phyloP scores from a whole-genome alignment of 148 eudicot genomes.

The Beta vulgaris region DNA sequence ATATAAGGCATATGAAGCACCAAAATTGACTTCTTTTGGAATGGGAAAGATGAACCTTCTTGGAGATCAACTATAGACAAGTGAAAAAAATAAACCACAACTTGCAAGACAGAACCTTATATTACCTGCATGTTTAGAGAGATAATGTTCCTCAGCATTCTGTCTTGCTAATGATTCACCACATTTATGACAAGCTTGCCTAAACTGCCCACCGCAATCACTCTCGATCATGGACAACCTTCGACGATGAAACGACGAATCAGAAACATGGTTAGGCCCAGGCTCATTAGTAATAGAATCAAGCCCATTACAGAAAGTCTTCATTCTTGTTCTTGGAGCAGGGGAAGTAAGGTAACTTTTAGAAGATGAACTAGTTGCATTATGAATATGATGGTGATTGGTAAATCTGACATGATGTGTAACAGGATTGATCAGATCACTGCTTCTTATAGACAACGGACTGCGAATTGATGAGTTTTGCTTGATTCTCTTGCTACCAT shows the following conservation, averaged over 20 bases:
- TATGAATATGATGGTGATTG: slow-evolving; percentile 15
- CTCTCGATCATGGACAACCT: slow-evolving; percentile 24
- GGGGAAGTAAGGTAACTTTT: slow-evolving; percentile 29
- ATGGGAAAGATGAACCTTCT: not conserved
- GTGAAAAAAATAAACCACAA: not conserved
- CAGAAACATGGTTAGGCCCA: not conserved
- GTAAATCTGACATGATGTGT: slow-evolving; percentile 47
- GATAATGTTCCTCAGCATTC: slow-evolving; percentile 60
- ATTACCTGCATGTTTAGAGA: slow-evolving; percentile 72
- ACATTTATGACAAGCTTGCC: slow-evolving; percentile 41
- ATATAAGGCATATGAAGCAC: too few relatives aligned
- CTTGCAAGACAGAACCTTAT: not conserved
- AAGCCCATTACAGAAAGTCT: slow-evolving; percentile 16
- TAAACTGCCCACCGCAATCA: slow-evolving; percentile 24
- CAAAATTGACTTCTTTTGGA: too few relatives aligned
- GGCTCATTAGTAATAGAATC: slow-evolving; percentile 20
- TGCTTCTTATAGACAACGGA: slow-evolving; percentile 53
- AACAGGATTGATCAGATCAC: slow-evolving; percentile 57
- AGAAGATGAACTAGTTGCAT: slow-evolving; percentile 30
- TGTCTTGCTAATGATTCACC: slow-evolving; percentile 55
- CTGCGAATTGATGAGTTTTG: slow-evolving; percentile 38
- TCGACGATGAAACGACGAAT: slow-evolving; percentile 9
- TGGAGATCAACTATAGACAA: not conserved
- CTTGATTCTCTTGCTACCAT: slow-evolving; percentile 46
- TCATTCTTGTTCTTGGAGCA: slow-evolving; percentile 7